phyloP scores from a whole-genome alignment of 2,329 filamentous ascomycete species.

The Lachnellula hyalina region DNA sequence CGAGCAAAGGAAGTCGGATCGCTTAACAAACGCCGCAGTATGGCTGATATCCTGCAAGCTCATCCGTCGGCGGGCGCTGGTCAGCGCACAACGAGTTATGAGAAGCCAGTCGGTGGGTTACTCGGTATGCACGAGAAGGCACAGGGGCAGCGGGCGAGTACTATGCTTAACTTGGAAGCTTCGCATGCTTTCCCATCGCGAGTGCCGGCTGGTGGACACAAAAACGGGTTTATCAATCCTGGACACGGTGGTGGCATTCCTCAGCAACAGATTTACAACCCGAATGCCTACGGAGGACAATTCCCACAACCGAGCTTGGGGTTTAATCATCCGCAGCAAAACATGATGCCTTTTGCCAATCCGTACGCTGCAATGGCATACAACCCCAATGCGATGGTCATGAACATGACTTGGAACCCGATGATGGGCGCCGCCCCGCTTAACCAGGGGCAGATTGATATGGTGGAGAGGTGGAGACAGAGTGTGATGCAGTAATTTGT shows the following conservation, averaged over 20 bases:
- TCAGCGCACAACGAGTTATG: conserved; percentile 8
- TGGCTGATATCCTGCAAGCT: conserved; percentile 42
- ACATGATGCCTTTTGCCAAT: conserved; percentile 22
- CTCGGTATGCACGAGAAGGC: conserved; percentile 28
- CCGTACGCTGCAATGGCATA: conserved; percentile 20
- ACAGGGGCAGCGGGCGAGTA: conserved; percentile 21
- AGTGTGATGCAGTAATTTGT: conserved; percentile 29
- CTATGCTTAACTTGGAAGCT: conserved; percentile 23
- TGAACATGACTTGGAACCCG: conserved; percentile 20
- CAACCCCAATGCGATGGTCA: conserved; percentile 13
- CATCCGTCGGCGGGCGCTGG: conserved; percentile 40
- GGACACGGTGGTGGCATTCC: conserved; percentile 19
- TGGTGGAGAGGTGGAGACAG: conserved; percentile 34
- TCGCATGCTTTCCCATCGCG: conserved; percentile 5
- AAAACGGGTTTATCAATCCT: conserved; percentile 21
- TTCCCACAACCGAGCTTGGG: conserved; percentile 25
- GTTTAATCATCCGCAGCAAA: conserved; percentile 9
- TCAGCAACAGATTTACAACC: conserved; percentile 8
- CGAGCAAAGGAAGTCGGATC: conserved; percentile 49
- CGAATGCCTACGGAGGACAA: conserved; percentile 2
- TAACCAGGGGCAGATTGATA: conserved; percentile 31
- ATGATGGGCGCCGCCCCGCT: conserved; percentile 23
- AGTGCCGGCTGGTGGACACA: conserved; percentile 15
- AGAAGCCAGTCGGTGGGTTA: conserved; percentile 25
- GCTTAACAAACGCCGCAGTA: conserved; percentile 37